A percentile compares a stretch with the other conserved stretches of the same genome.
Conservation (phyloP, 1,284 basidiomycete genomes). For the Heterobasidion irregulare region DNA sequence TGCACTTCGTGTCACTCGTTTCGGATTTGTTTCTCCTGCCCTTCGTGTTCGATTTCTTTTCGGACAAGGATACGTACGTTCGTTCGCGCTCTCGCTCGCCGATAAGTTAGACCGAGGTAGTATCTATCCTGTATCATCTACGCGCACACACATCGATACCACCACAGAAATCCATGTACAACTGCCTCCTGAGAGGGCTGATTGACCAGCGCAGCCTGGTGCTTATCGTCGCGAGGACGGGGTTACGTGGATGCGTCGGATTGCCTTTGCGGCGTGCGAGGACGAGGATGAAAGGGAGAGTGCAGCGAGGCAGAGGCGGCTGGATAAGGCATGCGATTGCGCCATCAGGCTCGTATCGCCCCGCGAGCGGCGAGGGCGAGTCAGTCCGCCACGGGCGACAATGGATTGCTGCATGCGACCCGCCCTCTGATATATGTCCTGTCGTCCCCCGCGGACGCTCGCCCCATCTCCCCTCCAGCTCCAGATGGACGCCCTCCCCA, state of each 20-base stretch:
- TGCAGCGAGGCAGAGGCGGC: too few species aligned
- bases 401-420: not conserved
- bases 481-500: constrained; percentile 11
- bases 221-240: too few species aligned
- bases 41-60: not conserved
- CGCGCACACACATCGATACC: not conserved
- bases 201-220: too few species aligned
- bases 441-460: not conserved
- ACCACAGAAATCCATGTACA: not conserved
- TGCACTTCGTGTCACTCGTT: not conserved
- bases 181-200: not conserved
- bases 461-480: not conserved
- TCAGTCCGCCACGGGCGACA: too few species aligned
- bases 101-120: not conserved
- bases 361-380: too few species aligned
- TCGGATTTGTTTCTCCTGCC: not conserved
- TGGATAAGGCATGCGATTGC: too few species aligned
- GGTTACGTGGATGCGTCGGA: too few species aligned
- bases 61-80: too few species aligned
- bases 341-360: too few species aligned
- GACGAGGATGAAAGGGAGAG: too few species aligned
- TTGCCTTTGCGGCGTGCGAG: too few species aligned
- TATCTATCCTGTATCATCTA: not conserved
- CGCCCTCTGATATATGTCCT: not conserved
- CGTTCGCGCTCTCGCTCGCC: too few species aligned